Percentiles rank a stretch among this genome's conserved stretches.
phyloP scores from a whole-genome alignment of 2,329 filamentous ascomycete species.

The Botrytis deweyae region DNA sequence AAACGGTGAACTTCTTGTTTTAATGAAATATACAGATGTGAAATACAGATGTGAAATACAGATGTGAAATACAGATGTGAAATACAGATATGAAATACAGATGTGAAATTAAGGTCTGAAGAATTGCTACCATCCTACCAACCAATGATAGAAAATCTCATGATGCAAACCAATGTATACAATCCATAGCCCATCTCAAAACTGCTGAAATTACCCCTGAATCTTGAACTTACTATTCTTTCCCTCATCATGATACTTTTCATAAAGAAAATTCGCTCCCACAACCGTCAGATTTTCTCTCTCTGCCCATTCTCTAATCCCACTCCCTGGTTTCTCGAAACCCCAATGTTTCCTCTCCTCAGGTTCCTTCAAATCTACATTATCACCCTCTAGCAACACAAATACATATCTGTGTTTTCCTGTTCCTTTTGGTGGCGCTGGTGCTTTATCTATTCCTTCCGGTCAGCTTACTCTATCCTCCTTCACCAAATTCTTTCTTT shows the following conservation, averaged over 20 bases:
- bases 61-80: no score
- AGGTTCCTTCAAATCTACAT: constrained; percentile 47
- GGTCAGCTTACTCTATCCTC: background rate
- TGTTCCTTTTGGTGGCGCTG: constrained; percentile 54
- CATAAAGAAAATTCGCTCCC: constrained; percentile 42
- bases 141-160: background rate
- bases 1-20: background rate
- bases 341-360: constrained; percentile 56
- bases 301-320: constrained; percentile 51
- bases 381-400: constrained; percentile 46
- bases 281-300: constrained; percentile 49
- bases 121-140: background rate
- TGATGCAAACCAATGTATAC: background rate
- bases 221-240: constrained; percentile 38
- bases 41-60: background rate
- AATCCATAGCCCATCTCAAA: background rate
- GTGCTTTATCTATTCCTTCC: constrained; percentile 47
- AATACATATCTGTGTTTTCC: constrained; percentile 59
- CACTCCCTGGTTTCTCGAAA: constrained; percentile 48
- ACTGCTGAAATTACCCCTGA: background rate
- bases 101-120: background rate
- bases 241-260: constrained; percentile 49
- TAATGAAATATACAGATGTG: background rate
- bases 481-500: no score
- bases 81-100: no score